Conservation (phyloP, 192 early-diverging fungal species). For the Backusella tarrabulga region DNA sequence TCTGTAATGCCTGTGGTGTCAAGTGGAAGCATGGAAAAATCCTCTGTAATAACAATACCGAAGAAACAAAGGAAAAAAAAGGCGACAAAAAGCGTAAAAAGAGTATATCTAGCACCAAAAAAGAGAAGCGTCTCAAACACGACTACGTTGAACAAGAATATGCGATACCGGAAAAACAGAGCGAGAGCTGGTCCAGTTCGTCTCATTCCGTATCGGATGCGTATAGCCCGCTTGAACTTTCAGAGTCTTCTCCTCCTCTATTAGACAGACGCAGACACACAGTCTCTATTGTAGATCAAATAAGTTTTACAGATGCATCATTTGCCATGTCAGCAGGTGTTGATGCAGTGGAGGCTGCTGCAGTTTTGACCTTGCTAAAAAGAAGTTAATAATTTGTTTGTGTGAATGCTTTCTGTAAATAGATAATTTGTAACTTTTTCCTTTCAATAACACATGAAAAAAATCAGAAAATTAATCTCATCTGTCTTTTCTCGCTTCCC, state of each 20-base stretch:
- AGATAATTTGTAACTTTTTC: neutral
- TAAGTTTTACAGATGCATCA: neutral
- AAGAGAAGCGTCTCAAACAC: constrained; percentile 19
- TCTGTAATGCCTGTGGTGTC: constrained; percentile 82
- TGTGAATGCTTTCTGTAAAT: neutral
- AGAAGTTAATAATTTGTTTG: constrained; percentile 18
- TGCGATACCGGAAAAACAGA: constrained; percentile 17
- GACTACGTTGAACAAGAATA: neutral
- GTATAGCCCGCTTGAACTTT: neutral
- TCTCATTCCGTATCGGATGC: constrained; percentile 10
- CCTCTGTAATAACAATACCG: constrained; percentile 30
- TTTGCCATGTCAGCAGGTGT: constrained; percentile 23
- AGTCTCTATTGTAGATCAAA: constrained; percentile 9
- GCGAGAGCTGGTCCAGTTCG: constrained; percentile 13
- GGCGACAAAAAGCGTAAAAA: constrained; percentile 2
- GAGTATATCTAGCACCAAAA: constrained; percentile 5
- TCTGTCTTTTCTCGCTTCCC: neutral
- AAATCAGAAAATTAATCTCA: neutral
- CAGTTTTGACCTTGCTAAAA: constrained; percentile 32
- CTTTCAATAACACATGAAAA: neutral
- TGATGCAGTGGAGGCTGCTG: constrained; percentile 36
- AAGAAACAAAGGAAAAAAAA: neutral
- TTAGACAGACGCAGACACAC: constrained; percentile 16
- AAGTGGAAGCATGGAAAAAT: constrained; percentile 85
- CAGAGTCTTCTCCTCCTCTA: neutral